Base-by-base conservation (phyloP, 2,329 filamentous ascomycete species). In the Ceratocystis diversiconidia region DNA sequence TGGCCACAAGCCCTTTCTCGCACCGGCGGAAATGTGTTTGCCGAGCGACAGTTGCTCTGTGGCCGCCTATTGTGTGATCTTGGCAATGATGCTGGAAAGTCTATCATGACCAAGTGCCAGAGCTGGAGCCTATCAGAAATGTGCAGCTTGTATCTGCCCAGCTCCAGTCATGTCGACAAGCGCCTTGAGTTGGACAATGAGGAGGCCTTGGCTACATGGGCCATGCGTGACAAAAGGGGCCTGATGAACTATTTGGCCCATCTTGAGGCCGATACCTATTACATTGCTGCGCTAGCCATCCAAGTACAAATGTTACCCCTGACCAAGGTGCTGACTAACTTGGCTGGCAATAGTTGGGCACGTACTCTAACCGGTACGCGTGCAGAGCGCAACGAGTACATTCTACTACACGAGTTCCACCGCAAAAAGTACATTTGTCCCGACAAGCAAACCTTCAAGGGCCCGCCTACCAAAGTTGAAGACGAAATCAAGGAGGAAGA, bases 71-170 rank as follows among this genome's bases (percentile, higher is more conserved):
- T 97, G 66, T 97, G 94, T 74, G 94, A 99, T 77, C 79, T 97
- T 67, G 91, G 88, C 66, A 99, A 99, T 73, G 94, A 99, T 71
- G 89, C 95, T 72, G 94, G 94, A 74, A 97, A 96, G 79, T 96
- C 92, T 10, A 84, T 91, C 69, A 97, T 97, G 92, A 86, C 84
- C 71, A 96, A 95, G 77, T 99, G 94, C 74, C 92, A 96, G 75
- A 95, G 92, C 2, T 99, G 94, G 94, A 96, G 89, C 74, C 80
- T 99, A 74, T 95, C 92, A 1, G 94, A 99, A 75, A 99, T 99
- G 92, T 95, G 91, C 74, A 89, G 87, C 69, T 81, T 97, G 17
- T 95, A 96, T 70, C 85, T 99, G 4, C 82, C 85, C 41, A 84
- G 84, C 30, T 84, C 84, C 66, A 87, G 87, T 12, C 36, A 41